Base-by-base conservation (phyloP, 768 basidiomycete species). In the Trichaptum fuscoviolaceum region DNA sequence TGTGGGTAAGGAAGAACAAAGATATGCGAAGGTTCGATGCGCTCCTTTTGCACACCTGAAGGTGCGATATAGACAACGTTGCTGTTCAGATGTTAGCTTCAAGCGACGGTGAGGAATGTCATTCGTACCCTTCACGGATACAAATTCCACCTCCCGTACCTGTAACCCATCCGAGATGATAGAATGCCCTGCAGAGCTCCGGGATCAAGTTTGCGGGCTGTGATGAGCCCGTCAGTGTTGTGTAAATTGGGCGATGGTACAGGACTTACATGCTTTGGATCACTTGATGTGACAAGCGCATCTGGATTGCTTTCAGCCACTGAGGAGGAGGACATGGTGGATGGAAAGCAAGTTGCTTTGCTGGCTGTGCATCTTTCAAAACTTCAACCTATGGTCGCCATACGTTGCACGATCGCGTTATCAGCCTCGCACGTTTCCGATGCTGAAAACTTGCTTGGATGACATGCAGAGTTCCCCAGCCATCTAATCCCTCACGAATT, bases 131-230 rank as follows among this genome's bases (percentile, higher is more conserved):
- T 58, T 81, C 75, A 23, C 90, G 84, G 68, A 93, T 93, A 68
- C 85, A 87, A 67, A 92, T 92, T 0, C 91, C 91, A 26, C 87
- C 87, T 7, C 93, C 93, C 1, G 94, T 95, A 18, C 94, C 93
- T 2, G 93, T 95, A 0, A 95, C 94, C 94, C 94, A 95, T 17
- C 94, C 94, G 24, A 95, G 84, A 79, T 78, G 83, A 78, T 95
- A 95, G 76, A 96, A 95, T 7, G 87, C 85, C 58, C 85, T 80
- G 75, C 94, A 96, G 1, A 96, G 82, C 72, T 92, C 91, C 35
- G 91, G 91, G 64, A 95, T 95, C 68, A 95, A 82, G 75, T 93
- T 95, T n/a, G 94, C 94, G 23, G 94, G 93, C 88, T 96, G 80
- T 18, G 23, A 30, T 8, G 30, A 30, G 8, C 8, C 8, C 30